phyloP scores from a whole-genome alignment of 1,284 basidiomycete genomes.

The Vanrija humicola region DNA sequence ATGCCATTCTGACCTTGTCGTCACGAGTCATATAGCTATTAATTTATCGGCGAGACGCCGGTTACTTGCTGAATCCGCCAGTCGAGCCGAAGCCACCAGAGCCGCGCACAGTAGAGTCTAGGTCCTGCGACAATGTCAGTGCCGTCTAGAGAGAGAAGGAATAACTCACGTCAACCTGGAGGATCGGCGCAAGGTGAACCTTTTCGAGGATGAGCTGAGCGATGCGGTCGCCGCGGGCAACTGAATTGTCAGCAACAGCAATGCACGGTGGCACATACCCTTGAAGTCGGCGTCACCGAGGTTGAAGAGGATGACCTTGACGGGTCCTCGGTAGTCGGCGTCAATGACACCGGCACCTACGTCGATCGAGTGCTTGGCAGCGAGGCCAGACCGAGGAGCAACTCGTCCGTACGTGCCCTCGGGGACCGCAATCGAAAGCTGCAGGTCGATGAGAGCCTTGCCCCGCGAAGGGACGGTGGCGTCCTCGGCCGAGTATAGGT shows the following conservation, averaged over 20 bases:
- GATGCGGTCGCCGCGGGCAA: slow-evolving; percentile 84
- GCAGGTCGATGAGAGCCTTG: slow-evolving; percentile 84
- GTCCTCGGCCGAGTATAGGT: slow-evolving; percentile 82
- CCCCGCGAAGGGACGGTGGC: slow-evolving; percentile 76
- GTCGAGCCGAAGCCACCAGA: slow-evolving; percentile 92
- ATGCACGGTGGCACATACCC: slow-evolving; percentile 54
- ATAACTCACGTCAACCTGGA: slow-evolving; percentile 68
- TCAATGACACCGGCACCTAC: slow-evolving; percentile 96
- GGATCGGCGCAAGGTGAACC: slow-evolving; percentile 77
- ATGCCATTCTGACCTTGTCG: too few species aligned
- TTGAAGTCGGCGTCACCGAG: slow-evolving; percentile 81
- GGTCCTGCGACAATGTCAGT: slow-evolving; percentile 51
- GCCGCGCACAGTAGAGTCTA: slow-evolving; percentile 79
- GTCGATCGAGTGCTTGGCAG: slow-evolving; percentile 94
- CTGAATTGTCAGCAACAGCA: slow-evolving; percentile 50
- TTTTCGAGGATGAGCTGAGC: slow-evolving; percentile 92
- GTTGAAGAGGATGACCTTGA: slow-evolving; percentile 96
- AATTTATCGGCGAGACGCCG: too few species aligned
- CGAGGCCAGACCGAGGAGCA: slow-evolving; percentile 91
- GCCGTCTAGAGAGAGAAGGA: background rate
- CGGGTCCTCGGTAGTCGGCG: slow-evolving; percentile 86
- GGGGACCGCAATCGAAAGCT: slow-evolving; percentile 88
- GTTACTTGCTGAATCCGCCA: slow-evolving; percentile 53
- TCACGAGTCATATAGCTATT: too few species aligned
- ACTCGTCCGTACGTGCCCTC: slow-evolving; percentile 91